Evolutionary conservation across 495 filamentous ascomycete genomes (phyloP).

Genomic region (Bathelium albidoporum): DNA sequence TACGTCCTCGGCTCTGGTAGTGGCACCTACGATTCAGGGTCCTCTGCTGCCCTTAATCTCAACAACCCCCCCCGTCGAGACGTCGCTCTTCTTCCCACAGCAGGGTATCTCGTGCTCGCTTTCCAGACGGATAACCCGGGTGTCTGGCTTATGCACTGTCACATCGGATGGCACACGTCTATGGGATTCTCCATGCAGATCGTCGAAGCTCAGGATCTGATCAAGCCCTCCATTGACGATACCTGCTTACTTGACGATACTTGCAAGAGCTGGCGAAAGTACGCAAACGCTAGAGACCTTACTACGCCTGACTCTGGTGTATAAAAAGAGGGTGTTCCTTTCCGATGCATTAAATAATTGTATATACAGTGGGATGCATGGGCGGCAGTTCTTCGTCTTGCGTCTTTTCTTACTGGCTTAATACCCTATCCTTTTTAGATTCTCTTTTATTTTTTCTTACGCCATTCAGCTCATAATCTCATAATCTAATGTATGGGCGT

Average conservation of each 20-base stretch:
- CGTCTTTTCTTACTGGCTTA: not conserved
- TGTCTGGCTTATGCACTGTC: conserved; percentile 27
- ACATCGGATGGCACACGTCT: conserved; percentile 26
- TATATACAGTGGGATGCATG: not conserved
- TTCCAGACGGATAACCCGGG: conserved; percentile 27
- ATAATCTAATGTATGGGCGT: not conserved
- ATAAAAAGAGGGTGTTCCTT: conserved; percentile 2
- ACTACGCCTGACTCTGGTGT: conserved; percentile 15
- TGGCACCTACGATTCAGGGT: conserved; percentile 11
- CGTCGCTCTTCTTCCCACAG: conserved; percentile 18
- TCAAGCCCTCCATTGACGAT: conserved; percentile 15
- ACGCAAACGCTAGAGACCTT: conserved; percentile 9
- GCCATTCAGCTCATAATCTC: not conserved
- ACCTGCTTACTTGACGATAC: conserved; percentile 15
- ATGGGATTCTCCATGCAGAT: conserved; percentile 34
- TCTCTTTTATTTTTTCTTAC: not conserved
- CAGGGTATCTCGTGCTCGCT: conserved; percentile 25
- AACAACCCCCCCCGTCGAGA: conserved; percentile 27
- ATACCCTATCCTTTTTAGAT: not conserved
- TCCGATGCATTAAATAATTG: not conserved
- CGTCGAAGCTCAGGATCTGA: conserved; percentile 23
- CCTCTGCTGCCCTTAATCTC: conserved; percentile 16
- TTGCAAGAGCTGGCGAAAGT: conserved; percentile 16
- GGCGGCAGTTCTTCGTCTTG: not conserved
- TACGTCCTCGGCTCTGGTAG: conserved; percentile 20